A percentile compares a stretch with the other conserved stretches of the same genome.
Evolutionary conservation across 352 stramenopile species (phyloP).

Genomic region (Phytophthora pini): DNA sequence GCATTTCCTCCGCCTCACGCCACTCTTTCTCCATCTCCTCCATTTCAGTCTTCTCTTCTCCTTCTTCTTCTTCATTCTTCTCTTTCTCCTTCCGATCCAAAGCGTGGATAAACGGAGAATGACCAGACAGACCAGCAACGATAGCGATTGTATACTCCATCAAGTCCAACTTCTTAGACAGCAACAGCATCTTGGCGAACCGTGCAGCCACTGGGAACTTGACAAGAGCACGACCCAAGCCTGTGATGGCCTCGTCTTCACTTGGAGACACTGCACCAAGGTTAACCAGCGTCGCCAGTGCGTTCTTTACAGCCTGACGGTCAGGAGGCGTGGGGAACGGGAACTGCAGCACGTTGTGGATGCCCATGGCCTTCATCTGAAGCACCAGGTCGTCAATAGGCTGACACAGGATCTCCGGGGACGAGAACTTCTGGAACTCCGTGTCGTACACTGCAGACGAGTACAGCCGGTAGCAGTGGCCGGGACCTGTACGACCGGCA

Average conservation of each 20-base stretch:
- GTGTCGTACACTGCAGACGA: constrained; percentile 96
- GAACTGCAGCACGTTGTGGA: constrained; percentile 95
- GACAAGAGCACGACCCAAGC: constrained; percentile 81
- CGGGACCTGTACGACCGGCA: constrained; percentile 95
- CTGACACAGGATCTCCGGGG: constrained; percentile 91
- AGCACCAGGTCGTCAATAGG: constrained; percentile 97
- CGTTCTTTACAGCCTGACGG: constrained; percentile 82
- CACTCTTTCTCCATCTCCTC: constrained; percentile 82
- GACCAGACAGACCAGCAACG: constrained; percentile 75
- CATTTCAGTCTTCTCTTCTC: constrained; percentile 42
- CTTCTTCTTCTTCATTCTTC: constrained; percentile 38
- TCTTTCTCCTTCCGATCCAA: constrained; percentile 58
- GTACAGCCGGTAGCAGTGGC: constrained; percentile 99
- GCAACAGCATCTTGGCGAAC: constrained; percentile 92
- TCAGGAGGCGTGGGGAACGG: constrained; percentile 97
- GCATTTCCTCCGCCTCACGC: constrained; percentile 74
- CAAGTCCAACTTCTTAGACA: constrained; percentile 71
- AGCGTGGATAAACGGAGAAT: constrained; percentile 76
- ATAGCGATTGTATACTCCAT: constrained; percentile 87
- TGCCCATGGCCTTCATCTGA: constrained; percentile 98
- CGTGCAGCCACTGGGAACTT: constrained; percentile 88
- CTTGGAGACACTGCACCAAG: constrained; percentile 66
- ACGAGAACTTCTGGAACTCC: constrained; percentile 91
- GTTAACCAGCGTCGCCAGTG: constrained; percentile 87
- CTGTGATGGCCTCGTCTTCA: constrained; percentile 77